These are phyloP conservation scores for Nitzschia sp. DNA, from an alignment of 108 stramenopile genomes.

Conservation along the genomic window DNA sequence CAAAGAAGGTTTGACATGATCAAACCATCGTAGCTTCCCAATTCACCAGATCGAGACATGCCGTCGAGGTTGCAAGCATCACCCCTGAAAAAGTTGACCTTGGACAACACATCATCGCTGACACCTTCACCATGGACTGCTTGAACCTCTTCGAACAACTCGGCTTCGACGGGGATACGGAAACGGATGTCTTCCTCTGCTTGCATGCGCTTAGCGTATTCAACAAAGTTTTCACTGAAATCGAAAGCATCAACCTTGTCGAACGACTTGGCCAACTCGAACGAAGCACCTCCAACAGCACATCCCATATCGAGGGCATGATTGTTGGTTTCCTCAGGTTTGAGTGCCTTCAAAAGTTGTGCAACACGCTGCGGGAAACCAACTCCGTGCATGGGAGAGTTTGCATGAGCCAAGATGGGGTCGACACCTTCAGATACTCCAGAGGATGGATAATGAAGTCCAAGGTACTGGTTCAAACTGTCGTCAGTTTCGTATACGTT, in stretches of 20 bases:
- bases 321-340: constrained; percentile 51
- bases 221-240: constrained; percentile 78
- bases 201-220: constrained; percentile 80
- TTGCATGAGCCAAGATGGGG: constrained; percentile 59
- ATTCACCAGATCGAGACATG: constrained; percentile 38
- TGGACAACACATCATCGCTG: constrained; percentile 40
- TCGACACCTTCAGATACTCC: constrained; percentile 50
- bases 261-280: constrained; percentile 82
- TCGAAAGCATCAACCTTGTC: constrained; percentile 90
- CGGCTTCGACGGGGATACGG: constrained; percentile 77
- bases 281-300: constrained; percentile 88
- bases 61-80: constrained; percentile 82
- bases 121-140: constrained; percentile 64
- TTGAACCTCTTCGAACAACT: constrained; percentile 59
- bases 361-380: constrained; percentile 76
- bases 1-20: constrained; percentile 90
- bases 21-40: constrained; percentile 89
- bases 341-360: constrained; percentile 45
- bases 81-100: constrained; percentile 81
- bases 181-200: constrained; percentile 59
- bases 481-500: constrained; percentile 79
- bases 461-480: constrained; percentile 74
- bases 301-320: constrained; percentile 87
- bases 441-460: constrained; percentile 72
- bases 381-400: constrained; percentile 61